Percentiles rank a stretch among this genome's conserved stretches.
phyloP scores from a whole-genome alignment of 2,329 filamentous ascomycete genomes.

The Aspergillus neoniger region DNA sequence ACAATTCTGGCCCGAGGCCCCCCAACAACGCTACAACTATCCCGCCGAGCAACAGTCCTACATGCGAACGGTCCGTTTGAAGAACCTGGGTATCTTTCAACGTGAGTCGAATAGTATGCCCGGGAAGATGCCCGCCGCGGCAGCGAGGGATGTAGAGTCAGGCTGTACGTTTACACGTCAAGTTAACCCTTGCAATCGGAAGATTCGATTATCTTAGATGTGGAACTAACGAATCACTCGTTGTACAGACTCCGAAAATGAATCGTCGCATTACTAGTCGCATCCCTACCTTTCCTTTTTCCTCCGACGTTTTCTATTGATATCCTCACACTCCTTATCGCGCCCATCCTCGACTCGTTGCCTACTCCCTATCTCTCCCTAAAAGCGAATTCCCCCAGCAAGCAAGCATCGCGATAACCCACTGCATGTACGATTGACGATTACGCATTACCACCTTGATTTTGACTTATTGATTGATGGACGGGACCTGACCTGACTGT shows the following conservation, averaged over 20 bases:
- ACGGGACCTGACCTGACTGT: background rate
- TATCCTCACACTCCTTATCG: background rate
- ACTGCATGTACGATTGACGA: background rate
- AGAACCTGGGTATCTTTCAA: slow-evolving; percentile 27
- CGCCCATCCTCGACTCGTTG: no score
- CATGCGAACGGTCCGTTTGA: slow-evolving; percentile 34
- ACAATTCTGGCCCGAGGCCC: slow-evolving; percentile 27
- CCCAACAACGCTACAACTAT: slow-evolving; percentile 19
- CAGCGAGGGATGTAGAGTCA: slow-evolving; percentile 12
- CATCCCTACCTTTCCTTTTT: background rate
- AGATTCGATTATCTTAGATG: background rate
- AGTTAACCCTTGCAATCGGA: background rate
- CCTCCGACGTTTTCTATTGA: no score
- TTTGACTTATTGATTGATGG: background rate
- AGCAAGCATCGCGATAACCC: background rate
- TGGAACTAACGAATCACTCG: background rate
- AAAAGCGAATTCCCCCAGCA: background rate
- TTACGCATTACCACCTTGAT: background rate
- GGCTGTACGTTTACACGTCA: slow-evolving; percentile 8
- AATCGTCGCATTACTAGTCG: slow-evolving; percentile 5
- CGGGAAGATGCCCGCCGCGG: background rate
- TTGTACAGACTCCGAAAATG: slow-evolving; percentile 6
- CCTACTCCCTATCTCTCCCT: background rate
- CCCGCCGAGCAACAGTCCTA: slow-evolving; percentile 34
- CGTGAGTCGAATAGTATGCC: slow-evolving; percentile 20